Conservation (phyloP, 768 basidiomycete genomes). For the Suillus plorans region DNA sequence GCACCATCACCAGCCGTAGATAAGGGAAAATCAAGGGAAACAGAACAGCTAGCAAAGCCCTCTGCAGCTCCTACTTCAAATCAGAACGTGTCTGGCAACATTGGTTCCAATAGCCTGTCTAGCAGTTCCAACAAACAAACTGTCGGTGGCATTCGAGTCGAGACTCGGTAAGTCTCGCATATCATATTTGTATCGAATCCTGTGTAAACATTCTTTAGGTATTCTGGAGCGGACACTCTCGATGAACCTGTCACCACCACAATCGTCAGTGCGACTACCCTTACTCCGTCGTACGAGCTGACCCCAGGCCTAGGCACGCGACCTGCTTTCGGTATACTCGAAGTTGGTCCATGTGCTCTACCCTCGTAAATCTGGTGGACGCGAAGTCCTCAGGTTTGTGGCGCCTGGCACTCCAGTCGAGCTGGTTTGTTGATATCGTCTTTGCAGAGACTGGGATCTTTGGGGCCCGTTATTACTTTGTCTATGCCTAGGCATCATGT, state of each 20-base stretch:
- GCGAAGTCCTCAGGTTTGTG: slow-evolving; percentile 77
- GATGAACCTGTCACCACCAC: slow-evolving; percentile 91
- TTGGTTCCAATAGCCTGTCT: slow-evolving; percentile 51
- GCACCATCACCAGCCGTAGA: slow-evolving; percentile 54
- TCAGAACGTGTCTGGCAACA: slow-evolving; percentile 65
- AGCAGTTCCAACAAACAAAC: slow-evolving; percentile 54
- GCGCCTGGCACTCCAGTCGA: not conserved
- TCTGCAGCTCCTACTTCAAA: slow-evolving; percentile 31
- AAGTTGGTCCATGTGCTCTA: slow-evolving; percentile 95
- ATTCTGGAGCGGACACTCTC: slow-evolving; percentile 82
- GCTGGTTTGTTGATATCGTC: slow-evolving; percentile 5
- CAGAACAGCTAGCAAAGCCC: slow-evolving; percentile 49
- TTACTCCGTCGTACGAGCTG: slow-evolving; percentile 10
- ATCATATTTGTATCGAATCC: not conserved
- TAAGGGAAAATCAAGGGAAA: slow-evolving; percentile 74
- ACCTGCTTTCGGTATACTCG: slow-evolving; percentile 85
- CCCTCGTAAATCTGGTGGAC: slow-evolving; percentile 69
- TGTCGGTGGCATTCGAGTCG: slow-evolving; percentile 84
- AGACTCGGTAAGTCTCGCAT: slow-evolving; percentile 66
- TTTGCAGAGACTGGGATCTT: slow-evolving; percentile 88
- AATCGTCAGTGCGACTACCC: slow-evolving; percentile 58
- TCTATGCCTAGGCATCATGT: slow-evolving; percentile 75
- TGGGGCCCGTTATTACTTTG: slow-evolving; percentile 94
- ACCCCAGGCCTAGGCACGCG: slow-evolving; percentile 62
- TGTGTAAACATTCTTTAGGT: slow-evolving; percentile 35